These are phyloP conservation scores for Exophiala aquamarina DNA, from an alignment of 2,329 filamentous ascomycete species.

Conservation along the genomic window DNA sequence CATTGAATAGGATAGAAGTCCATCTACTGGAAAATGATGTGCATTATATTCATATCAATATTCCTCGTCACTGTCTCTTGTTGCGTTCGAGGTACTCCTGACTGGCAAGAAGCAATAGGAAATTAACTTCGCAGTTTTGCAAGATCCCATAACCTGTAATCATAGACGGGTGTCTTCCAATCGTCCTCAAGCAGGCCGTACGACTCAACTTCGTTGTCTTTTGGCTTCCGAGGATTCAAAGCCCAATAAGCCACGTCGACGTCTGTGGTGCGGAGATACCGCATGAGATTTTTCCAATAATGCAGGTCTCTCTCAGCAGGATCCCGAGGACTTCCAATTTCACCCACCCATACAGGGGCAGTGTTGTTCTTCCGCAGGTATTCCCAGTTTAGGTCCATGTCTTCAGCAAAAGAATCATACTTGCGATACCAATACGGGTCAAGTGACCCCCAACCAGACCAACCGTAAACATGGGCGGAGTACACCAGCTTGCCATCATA, in stretches of 20 bases:
- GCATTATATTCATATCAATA: too few relatives aligned
- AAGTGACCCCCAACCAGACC: constrained; percentile 67
- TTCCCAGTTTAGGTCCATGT: constrained; percentile 67
- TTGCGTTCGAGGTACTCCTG: too few relatives aligned
- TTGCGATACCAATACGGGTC: constrained; percentile 61
- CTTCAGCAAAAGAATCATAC: constrained; percentile 61
- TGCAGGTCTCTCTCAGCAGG: constrained; percentile 59
- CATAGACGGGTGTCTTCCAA: constrained; percentile 62
- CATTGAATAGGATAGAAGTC: too few relatives aligned
- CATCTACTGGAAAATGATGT: too few relatives aligned
- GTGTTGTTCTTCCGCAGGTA: constrained; percentile 59
- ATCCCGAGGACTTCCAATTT: constrained; percentile 60
- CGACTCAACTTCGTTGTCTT: constrained; percentile 56
- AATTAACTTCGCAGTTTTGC: background rate
- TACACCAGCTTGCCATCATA: constrained; percentile 61
- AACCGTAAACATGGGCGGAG: constrained; percentile 67
- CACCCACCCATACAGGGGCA: constrained; percentile 68
- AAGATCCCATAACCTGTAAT: constrained; percentile 65
- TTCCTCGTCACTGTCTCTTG: too few relatives aligned
- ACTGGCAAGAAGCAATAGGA: too few relatives aligned
- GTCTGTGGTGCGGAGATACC: constrained; percentile 57
- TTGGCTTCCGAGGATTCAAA: constrained; percentile 65
- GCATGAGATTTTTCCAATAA: constrained; percentile 66
- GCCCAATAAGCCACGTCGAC: constrained; percentile 72
- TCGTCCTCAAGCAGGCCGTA: constrained; percentile 64